A percentile compares a stretch with the other conserved stretches of the same genome.
Conservation (phyloP, 257 asterid species). For the Przewalskia tangutica region DNA sequence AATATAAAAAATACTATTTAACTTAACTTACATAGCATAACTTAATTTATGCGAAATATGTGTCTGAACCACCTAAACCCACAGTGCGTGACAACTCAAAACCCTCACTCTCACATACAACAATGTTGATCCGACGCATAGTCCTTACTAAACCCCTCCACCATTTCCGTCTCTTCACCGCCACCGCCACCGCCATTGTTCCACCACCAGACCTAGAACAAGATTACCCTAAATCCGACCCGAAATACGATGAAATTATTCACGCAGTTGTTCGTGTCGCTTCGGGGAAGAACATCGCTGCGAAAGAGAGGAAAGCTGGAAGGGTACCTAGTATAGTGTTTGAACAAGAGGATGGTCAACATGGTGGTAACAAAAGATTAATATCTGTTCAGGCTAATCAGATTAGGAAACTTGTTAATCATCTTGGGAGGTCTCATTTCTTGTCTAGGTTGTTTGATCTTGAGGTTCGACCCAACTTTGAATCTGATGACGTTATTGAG, state of each 20-base stretch:
- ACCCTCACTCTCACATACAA: not conserved
- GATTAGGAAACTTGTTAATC: conserved; percentile 84
- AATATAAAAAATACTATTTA: too few relatives aligned
- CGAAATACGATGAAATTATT: conserved; percentile 66
- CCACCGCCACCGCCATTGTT: conserved; percentile 26
- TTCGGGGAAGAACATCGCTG: conserved; percentile 65
- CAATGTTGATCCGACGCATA: conserved; percentile 74
- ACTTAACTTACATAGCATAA: too few relatives aligned
- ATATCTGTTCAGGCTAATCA: conserved; percentile 72
- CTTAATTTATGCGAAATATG: too few relatives aligned
- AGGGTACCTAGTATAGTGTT: conserved; percentile 84
- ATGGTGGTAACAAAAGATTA: conserved; percentile 91
- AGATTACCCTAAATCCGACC: conserved; percentile 69
- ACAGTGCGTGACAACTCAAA: not conserved
- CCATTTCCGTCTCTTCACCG: conserved; percentile 25
- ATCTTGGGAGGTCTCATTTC: conserved; percentile 58
- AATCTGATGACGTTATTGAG: conserved; percentile 58
- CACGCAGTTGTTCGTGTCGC: conserved; percentile 55
- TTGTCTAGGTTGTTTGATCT: conserved; percentile 69
- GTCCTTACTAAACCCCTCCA: conserved; percentile 15
- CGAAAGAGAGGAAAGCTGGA: conserved; percentile 61
- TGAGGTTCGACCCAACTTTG: conserved; percentile 56
- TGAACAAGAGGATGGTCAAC: conserved; percentile 91
- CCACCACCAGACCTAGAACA: conserved; percentile 25
- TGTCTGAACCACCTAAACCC: too few relatives aligned